Evolutionary conservation across 108 stramenopile genomes (phyloP).

Genomic region (Nitzschia inconspicua): DNA sequence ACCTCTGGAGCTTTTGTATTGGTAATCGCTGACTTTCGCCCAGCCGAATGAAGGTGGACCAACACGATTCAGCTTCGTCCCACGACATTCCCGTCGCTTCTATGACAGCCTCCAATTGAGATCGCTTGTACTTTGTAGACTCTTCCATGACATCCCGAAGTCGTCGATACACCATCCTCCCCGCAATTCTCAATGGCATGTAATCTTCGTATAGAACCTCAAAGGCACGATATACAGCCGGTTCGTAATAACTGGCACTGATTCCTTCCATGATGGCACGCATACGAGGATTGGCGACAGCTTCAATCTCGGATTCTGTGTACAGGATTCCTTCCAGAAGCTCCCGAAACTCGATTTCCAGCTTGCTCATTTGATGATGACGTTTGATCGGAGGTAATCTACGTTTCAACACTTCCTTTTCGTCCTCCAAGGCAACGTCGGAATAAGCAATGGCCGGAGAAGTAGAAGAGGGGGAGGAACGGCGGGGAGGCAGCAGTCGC

Average conservation of each 20-base stretch:
- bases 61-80: conserved; percentile 10
- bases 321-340: conserved; percentile 35
- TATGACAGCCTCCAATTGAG: conserved; percentile 22
- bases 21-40: not conserved
- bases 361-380: conserved; percentile 23
- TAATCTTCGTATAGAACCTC: conserved; percentile 78
- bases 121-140: conserved; percentile 13
- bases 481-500: too few species aligned
- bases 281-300: conserved; percentile 39
- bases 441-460: too few species aligned
- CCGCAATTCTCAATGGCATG: conserved; percentile 70
- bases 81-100: conserved; percentile 21
- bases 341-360: conserved; percentile 48
- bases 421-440: conserved; percentile 6
- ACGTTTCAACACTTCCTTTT: conserved; percentile 11
- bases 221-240: conserved; percentile 68
- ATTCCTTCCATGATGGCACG: conserved; percentile 64
- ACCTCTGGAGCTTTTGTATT: not conserved
- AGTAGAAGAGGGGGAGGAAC: too few species aligned
- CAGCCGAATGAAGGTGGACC: conserved; percentile 7
- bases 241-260: conserved; percentile 55
- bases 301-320: conserved; percentile 21
- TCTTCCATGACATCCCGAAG: conserved; percentile 51
- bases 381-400: conserved; percentile 3
- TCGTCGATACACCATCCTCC: conserved; percentile 52